Conservation (phyloP, 352 stramenopile species). For the Peronospora belbahrii region DNA sequence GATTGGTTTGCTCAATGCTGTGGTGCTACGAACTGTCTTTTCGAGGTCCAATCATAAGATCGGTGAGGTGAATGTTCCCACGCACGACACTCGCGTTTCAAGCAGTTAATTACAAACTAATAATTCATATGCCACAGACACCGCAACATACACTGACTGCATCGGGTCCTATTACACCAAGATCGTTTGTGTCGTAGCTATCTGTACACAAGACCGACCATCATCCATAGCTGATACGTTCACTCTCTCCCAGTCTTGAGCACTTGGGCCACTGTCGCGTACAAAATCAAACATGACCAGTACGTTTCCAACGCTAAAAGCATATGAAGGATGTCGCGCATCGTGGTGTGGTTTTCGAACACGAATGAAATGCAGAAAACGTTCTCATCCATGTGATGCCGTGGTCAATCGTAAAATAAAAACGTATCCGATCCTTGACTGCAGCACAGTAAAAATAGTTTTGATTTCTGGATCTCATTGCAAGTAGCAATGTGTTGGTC, state of each 20-base stretch:
- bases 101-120: constrained; percentile 17
- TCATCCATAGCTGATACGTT: constrained; percentile 2
- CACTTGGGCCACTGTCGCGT: too few relatives aligned
- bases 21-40: constrained; percentile 9
- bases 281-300: too few relatives aligned
- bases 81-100: constrained; percentile 6
- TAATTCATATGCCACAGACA: neutral
- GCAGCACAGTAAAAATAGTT: neutral
- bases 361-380: constrained; percentile 16
- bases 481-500: too few relatives aligned
- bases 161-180: neutral
- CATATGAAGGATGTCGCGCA: constrained; percentile 2
- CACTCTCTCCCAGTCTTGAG: neutral
- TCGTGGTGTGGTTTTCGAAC: constrained; percentile 5
- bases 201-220: too few relatives aligned
- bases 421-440: constrained; percentile 12
- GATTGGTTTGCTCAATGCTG: neutral
- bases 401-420: constrained; percentile 14
- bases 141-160: neutral
- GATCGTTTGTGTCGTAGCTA: neutral
- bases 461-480: too few relatives aligned
- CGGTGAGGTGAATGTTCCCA: constrained; percentile 1
- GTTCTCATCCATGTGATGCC: constrained; percentile 37
- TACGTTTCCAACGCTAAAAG: too few relatives aligned
- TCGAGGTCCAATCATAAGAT: constrained; percentile 14